Conservation (phyloP, 805 yeast genomes). For the Isabelozyma heimii region DNA sequence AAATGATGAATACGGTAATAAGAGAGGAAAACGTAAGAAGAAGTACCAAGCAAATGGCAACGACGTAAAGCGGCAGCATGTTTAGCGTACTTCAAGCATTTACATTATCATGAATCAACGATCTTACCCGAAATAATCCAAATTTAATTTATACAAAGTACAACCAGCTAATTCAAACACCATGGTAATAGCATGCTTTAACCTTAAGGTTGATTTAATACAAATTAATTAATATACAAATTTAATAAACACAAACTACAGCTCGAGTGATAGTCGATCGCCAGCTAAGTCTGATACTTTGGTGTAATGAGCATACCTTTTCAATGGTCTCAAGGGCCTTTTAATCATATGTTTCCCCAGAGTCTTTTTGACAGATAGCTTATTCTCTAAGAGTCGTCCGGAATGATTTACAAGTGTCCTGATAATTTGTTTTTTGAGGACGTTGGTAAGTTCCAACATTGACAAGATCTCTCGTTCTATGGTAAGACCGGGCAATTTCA, state of each 20-base stretch:
- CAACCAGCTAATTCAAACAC: no score
- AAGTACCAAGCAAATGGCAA: slow-evolving; percentile 27
- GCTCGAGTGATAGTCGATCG: neutral
- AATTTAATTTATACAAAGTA: no score
- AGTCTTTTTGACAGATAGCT: slow-evolving; percentile 16
- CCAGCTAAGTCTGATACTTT: slow-evolving; percentile 16
- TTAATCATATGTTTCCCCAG: slow-evolving; percentile 9
- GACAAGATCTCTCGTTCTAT: slow-evolving; percentile 32
- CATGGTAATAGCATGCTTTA: neutral
- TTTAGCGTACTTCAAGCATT: slow-evolving; percentile 8
- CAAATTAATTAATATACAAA: neutral
- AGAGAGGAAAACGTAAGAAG: slow-evolving; percentile 39
- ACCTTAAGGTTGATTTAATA: neutral
- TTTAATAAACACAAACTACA: neutral
- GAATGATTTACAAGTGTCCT: slow-evolving; percentile 32
- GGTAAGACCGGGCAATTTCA: slow-evolving; percentile 31
- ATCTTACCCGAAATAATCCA: neutral
- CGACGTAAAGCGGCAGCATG: slow-evolving; percentile 36
- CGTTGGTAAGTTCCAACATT: slow-evolving; percentile 31
- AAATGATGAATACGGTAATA: slow-evolving; percentile 30
- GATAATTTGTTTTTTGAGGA: slow-evolving; percentile 28
- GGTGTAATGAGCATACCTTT: slow-evolving; percentile 19
- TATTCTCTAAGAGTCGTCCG: slow-evolving; percentile 35
- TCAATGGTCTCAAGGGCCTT: slow-evolving; percentile 19
- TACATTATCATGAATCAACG: neutral